phyloP scores from a whole-genome alignment of 1,284 basidiomycete species.

The Sporisorium reilianum region DNA sequence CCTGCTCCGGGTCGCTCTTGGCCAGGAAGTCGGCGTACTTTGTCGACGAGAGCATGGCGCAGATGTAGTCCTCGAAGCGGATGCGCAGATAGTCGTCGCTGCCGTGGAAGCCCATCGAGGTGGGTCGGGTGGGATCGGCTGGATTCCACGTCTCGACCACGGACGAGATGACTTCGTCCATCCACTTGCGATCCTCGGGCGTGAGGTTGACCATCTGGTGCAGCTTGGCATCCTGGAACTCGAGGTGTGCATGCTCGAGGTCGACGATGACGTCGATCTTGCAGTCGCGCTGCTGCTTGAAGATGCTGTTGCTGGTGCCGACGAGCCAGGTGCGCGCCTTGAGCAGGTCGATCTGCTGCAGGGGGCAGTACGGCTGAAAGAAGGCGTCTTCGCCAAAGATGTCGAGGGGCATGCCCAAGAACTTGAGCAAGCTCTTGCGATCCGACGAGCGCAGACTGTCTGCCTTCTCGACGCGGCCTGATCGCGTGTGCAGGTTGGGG shows the following conservation, averaged over 20 bases:
- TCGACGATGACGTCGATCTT: constrained; percentile 88
- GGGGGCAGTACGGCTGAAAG: constrained; percentile 96
- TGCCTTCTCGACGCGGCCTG: constrained; percentile 32
- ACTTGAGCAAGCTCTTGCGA: constrained; percentile 88
- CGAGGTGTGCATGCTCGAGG: constrained; percentile 60
- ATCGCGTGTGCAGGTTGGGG: constrained; percentile 77
- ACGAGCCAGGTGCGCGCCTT: constrained; percentile 83
- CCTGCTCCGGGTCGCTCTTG: constrained; percentile 43
- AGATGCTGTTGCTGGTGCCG: constrained; percentile 93
- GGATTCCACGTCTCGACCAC: constrained; percentile 67
- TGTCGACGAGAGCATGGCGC: constrained; percentile 61
- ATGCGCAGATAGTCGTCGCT: constrained; percentile 66
- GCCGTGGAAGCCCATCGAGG: constrained; percentile 65
- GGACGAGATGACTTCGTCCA: constrained; percentile 74
- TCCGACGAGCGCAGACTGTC: constrained; percentile 87
- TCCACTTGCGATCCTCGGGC: constrained; percentile 95
- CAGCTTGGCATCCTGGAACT: constrained; percentile 77
- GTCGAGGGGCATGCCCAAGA: constrained; percentile 89
- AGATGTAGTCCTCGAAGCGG: constrained; percentile 67
- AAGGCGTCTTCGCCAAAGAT: constrained; percentile 78
- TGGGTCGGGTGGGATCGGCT: constrained; percentile 62
- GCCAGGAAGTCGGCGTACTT: constrained; percentile 61
- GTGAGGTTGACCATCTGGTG: constrained; percentile 85
- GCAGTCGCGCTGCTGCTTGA: constrained; percentile 88
- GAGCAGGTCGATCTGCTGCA: constrained; percentile 93